phyloP scores from a whole-genome alignment of 78 protist genomes.

The Protostelium mycophagum region DNA sequence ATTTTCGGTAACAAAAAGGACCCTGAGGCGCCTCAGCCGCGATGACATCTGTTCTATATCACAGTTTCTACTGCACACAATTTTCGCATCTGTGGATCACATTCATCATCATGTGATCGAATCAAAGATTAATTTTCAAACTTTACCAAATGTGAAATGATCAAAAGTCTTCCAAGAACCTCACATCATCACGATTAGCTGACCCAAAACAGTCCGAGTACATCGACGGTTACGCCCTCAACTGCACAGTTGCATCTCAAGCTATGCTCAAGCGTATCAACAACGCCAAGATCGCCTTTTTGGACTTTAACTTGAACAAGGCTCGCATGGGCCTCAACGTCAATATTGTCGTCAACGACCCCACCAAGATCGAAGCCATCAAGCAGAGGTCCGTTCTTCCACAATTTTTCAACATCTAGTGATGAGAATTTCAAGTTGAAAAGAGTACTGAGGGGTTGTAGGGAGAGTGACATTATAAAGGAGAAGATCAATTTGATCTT shows the following conservation, averaged over 20 bases:
- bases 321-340: constrained; percentile 82
- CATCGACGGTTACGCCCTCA: constrained; percentile 93
- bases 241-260: constrained; percentile 88
- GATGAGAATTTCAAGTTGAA: neutral
- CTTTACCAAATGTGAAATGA: no score
- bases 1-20: no score
- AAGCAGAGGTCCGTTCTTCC: neutral
- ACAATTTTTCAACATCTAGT: no score
- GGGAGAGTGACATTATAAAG: constrained; percentile 74
- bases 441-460: neutral
- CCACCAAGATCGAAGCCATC: constrained; percentile 86
- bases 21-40: no score
- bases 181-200: no score
- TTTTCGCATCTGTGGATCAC: no score
- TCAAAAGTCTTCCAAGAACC: no score
- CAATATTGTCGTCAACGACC: constrained; percentile 86
- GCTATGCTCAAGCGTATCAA: constrained; percentile 86
- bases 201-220: no score
- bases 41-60: no score
- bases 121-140: no score
- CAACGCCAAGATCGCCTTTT: constrained; percentile 95
- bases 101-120: no score
- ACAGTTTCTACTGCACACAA: no score
- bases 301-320: constrained; percentile 92
- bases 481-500: constrained; percentile 86